These are phyloP conservation scores for Conoideocrella luteorostrata DNA, from an alignment of 2,329 filamentous ascomycete species.

Conservation along the genomic window DNA sequence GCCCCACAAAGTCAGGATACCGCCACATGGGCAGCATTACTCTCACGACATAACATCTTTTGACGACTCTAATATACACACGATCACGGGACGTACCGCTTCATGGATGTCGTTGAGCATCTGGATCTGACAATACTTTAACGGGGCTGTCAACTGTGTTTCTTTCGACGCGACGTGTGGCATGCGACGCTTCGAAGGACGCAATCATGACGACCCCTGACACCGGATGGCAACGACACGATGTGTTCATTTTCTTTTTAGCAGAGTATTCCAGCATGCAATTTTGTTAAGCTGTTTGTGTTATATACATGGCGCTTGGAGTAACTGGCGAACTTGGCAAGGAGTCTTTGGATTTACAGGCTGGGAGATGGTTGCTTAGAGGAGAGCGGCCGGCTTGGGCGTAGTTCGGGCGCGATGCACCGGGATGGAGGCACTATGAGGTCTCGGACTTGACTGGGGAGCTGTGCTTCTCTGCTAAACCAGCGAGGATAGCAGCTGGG, in stretches of 20 bases:
- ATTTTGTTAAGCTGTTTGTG: constrained; percentile 22
- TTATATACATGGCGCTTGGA: constrained; percentile 36
- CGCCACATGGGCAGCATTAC: constrained; percentile 22
- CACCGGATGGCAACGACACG: constrained; percentile 1
- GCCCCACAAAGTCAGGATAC: constrained; percentile 11
- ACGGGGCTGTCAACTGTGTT: too few relatives aligned
- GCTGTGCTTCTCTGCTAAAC: constrained; percentile 7
- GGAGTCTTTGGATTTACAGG: constrained; percentile 27
- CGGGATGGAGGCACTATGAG: constrained; percentile 5
- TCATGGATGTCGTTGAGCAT: too few relatives aligned
- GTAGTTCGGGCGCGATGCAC: constrained; percentile 5
- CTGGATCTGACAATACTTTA: too few relatives aligned
- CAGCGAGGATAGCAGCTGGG: background rate
- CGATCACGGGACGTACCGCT: too few relatives aligned
- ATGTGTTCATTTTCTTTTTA: constrained; percentile 26
- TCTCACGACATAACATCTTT: constrained; percentile 18
- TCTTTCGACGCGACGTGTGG: too few relatives aligned
- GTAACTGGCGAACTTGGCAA: constrained; percentile 30
- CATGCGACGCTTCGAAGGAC: too few relatives aligned
- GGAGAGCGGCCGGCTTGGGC: background rate
- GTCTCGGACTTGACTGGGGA: constrained; percentile 6
- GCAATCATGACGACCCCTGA: too few relatives aligned
- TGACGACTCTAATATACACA: constrained; percentile 28
- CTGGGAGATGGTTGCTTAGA: constrained; percentile 31
- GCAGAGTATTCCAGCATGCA: constrained; percentile 26